Base-by-base conservation (phyloP, 225 moss, liverwort and hornwort genomes). In the Climacium dendroides region DNA sequence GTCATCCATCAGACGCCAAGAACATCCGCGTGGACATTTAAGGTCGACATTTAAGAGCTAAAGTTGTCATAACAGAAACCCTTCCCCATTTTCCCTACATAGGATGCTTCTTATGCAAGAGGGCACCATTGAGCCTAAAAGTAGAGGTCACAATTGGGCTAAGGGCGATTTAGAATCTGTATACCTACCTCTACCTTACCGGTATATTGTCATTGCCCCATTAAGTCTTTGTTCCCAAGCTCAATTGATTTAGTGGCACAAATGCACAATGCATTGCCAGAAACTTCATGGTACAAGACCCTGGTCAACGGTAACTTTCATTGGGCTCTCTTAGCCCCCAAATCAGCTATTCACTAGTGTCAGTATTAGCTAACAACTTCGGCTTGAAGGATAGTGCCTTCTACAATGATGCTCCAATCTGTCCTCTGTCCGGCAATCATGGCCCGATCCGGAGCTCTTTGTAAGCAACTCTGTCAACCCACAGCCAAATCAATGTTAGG, bases 341-440 rank as follows among this genome's bases (percentile, higher is more conserved):
- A 47, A 61, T 79, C 43, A 82, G 52, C 37, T 32, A 32, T 77
- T 60, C 53, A 78, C 47, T 41, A 63, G 43, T 26, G 58, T 73
- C 63, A 65, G 32, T 25, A 35, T 75, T 79, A 89, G 78, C 89
- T 85, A 52, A 66, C 73, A 47, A 92, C 85, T 89, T 93, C 92
- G 74, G 87, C 92, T 90, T 98, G 97, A 18, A 97, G 87, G 39
- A 98, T 88, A 48, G 93, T 94, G 86, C 91, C 92, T 92, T 98
- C 97, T 81, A 91, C 95, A 72, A 95, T 83, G 59, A 98, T 87
- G 90, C 90, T 96, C 97, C 96, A 98, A 65, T 93, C 92, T 57
- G 90, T 90, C 83, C 92, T 94, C 65, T 91, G 91, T 67, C 90
- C 95, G 18, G 75, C 89, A 47, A 92, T 83, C 53, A 85, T 54